Base-by-base conservation (phyloP, 352 stramenopile genomes). In the Phytophthora melonis region DNA sequence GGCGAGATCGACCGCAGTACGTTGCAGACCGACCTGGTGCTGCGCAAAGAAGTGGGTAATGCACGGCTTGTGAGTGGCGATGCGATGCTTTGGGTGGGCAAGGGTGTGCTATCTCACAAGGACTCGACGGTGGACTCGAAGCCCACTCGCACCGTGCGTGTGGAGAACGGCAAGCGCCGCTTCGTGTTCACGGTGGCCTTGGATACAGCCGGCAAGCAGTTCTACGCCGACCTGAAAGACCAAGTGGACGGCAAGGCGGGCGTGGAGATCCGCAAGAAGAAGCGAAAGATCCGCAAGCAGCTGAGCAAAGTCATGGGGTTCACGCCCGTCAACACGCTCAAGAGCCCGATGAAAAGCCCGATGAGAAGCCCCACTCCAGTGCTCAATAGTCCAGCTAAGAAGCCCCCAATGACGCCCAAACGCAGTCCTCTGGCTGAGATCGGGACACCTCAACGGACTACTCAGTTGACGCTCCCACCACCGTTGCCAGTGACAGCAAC, bases 1-100 rank as follows among this genome's bases (percentile, higher is more conserved):
- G 88, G 84, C 57, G 64, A 75, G 23, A 65, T 86, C 23, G 57
- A 79, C 34, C 73, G 67, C 53, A 74, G 50, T 34, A 73, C 73
- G 23, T 74, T 94, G 19, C 70, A 79, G 55, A 79, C 64, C 3
- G 64, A 75, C 11, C 70, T 96, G 14, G 59, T 84, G 19, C 76
- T 96, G 45, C 91, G 90, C 65, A 94, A 94, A 64, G 89, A 96
- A 62, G 68, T 94, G 19, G 87, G 88, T 25, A 96, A 96, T 27
- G 89, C 89, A 60, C 86, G 89, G 0, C 74, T 96, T 7, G 89
- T 94, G 13, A 91, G 84, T 41, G 86, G 83, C 19, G 89, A 94
- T 53, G 67, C 68, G 2, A 82, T 94, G 73, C 63, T 96, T 30
- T 96, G 88, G 86, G 85, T 94, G 5, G 81, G 78, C 0, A 74